phyloP scores from a whole-genome alignment of 192 early-diverging fungal species.

The Backusella liffmaniae region DNA sequence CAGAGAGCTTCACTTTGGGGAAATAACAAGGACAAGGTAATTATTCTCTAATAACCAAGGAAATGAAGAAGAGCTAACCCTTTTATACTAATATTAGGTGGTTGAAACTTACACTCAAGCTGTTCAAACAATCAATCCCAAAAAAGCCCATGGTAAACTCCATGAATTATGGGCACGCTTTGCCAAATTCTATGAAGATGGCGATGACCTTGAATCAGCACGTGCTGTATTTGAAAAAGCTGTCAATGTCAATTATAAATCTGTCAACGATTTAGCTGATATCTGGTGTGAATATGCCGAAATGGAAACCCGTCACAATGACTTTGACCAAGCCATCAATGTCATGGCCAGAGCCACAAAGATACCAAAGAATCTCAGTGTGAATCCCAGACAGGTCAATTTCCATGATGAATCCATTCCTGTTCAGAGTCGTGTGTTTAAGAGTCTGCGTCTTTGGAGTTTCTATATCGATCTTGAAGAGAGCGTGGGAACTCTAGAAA shows the following conservation, averaged over 20 bases:
- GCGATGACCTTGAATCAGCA: slow-evolving; percentile 59
- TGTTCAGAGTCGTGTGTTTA: slow-evolving; percentile 81
- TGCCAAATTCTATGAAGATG: slow-evolving; percentile 75
- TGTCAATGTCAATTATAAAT: slow-evolving; percentile 73
- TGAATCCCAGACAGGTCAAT: slow-evolving; percentile 50
- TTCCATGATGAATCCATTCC: slow-evolving; percentile 81
- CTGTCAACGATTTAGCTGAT: slow-evolving; percentile 82
- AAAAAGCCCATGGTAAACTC: slow-evolving; percentile 75
- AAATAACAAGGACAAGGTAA: slow-evolving; percentile 49
- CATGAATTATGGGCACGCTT: slow-evolving; percentile 83
- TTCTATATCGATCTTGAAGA: slow-evolving; percentile 96
- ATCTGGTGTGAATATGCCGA: slow-evolving; percentile 93
- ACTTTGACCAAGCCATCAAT: slow-evolving; percentile 70
- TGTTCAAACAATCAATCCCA: slow-evolving; percentile 69
- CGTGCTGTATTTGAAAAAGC: slow-evolving; percentile 84
- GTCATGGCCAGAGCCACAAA: slow-evolving; percentile 85
- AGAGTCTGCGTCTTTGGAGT: slow-evolving; percentile 86
- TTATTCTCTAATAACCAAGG: neutral
- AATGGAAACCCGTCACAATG: slow-evolving; percentile 68
- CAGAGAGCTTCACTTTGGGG: slow-evolving; percentile 75
- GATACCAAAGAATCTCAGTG: slow-evolving; percentile 48
- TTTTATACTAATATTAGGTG: slow-evolving; percentile 32
- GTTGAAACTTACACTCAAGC: slow-evolving; percentile 78
- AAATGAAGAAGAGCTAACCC: neutral
- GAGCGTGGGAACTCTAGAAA: slow-evolving; percentile 77